These are phyloP conservation scores for Rhizoclosmatium globosum DNA, from an alignment of 192 early-diverging fungal species.

Conservation along the genomic window DNA sequence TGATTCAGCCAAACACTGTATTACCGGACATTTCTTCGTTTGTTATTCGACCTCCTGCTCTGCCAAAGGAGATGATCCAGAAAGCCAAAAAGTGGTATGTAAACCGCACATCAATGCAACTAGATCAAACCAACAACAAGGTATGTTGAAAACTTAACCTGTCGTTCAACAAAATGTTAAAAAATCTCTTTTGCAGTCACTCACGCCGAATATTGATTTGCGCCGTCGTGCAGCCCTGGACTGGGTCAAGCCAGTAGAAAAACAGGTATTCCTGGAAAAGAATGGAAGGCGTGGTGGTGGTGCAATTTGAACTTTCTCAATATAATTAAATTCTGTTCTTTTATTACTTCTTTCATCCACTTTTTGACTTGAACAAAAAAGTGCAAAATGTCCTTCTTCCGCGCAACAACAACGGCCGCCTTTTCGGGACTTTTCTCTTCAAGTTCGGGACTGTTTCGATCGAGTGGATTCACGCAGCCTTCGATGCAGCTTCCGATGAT, in stretches of 20 bases:
- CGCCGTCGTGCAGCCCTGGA: slow-evolving; percentile 48
- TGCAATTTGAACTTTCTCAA: background rate
- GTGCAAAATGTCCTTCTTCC: background rate
- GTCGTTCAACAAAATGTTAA: too few species aligned
- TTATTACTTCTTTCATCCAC: background rate
- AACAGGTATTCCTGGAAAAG: slow-evolving; percentile 54
- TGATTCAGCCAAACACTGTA: slow-evolving; percentile 46
- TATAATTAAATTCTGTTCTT: background rate
- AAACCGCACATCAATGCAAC: slow-evolving; percentile 61
- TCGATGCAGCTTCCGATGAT: too few species aligned
- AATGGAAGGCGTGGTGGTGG: background rate
- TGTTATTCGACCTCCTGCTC: slow-evolving; percentile 59
- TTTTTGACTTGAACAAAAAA: background rate
- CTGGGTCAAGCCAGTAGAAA: slow-evolving; percentile 55
- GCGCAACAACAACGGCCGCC: too few species aligned
- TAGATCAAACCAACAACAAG: slow-evolving; percentile 49
- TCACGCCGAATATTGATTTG: slow-evolving; percentile 18
- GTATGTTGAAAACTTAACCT: background rate
- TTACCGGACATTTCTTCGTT: slow-evolving; percentile 49
- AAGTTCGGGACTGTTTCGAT: background rate
- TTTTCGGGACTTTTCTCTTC: too few species aligned
- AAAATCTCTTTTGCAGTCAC: too few species aligned
- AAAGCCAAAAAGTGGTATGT: slow-evolving; percentile 65
- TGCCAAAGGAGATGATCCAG: slow-evolving; percentile 55
- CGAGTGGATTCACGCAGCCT: background rate